Percentiles rank a stretch among this genome's conserved stretches.
These are phyloP conservation scores for Penicillium odoratum DNA, from an alignment of 495 filamentous ascomycete genomes.

Conservation along the genomic window DNA sequence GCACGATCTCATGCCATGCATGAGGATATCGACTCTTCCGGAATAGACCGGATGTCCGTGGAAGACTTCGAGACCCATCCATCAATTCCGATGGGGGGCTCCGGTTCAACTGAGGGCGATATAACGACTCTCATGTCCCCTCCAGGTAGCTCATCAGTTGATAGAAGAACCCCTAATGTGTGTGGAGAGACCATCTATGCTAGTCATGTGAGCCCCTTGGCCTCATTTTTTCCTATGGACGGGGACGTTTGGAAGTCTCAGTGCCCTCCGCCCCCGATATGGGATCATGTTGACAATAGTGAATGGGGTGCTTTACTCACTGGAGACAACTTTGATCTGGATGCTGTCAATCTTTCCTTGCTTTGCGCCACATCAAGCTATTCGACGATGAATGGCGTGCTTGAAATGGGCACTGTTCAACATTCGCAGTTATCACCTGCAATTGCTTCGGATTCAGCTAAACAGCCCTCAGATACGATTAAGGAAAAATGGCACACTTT, in stretches of 20 bases:
- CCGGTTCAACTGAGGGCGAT: slow-evolving; percentile 5
- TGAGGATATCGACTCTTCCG: neutral
- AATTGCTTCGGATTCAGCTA: neutral
- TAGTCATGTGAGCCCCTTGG: slow-evolving; percentile 9
- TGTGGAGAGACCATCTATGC: slow-evolving; percentile 3
- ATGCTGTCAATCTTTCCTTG: slow-evolving; percentile 21
- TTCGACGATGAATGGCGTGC: slow-evolving; percentile 2
- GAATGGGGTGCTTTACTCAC: slow-evolving; percentile 14
- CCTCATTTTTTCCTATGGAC: slow-evolving; percentile 10
- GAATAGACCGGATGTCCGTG: neutral
- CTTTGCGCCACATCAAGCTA: slow-evolving; percentile 15
- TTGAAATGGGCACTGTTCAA: neutral
- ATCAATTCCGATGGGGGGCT: neutral
- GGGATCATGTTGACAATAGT: slow-evolving; percentile 7
- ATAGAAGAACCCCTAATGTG: slow-evolving; percentile 10
- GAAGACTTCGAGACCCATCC: neutral
- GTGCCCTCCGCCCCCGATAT: neutral
- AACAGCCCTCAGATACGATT: neutral
- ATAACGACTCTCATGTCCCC: slow-evolving; percentile 9
- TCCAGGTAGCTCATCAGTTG: slow-evolving; percentile 14
- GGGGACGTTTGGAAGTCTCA: slow-evolving; percentile 12
- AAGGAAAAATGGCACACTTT: slow-evolving; percentile 19
- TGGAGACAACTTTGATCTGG: slow-evolving; percentile 27
- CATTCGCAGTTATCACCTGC: neutral
- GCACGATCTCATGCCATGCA: slow-evolving; percentile 15